Base-by-base conservation (phyloP, 345 rosid genomes). In the Cardamine resedifolia region DNA sequence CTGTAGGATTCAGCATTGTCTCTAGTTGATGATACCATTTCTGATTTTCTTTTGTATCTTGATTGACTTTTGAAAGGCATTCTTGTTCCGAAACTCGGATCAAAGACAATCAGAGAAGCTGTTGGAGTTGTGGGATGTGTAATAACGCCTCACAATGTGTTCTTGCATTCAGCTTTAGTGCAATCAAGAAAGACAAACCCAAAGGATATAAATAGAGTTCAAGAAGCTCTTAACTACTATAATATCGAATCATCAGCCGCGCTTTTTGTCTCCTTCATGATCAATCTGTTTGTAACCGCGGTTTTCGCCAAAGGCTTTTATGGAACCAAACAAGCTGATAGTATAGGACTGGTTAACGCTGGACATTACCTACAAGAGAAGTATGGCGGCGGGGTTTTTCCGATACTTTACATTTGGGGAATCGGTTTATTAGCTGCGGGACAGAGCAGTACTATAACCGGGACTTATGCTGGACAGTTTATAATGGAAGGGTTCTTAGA, bases 91-190 rank as follows among this genome's bases (percentile, higher is more conserved):
- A 84, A 87, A 53, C 94, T 93, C 52, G 62, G 97, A 72, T 93
- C 98, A 20, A 88, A 85, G 74, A 87, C 96, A 2, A 88, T 93
- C 63, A 83, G 90, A 58, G 97, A 93, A 75, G 98, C 97, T 30
- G 98, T 93, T 48, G 98, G 96, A 39, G 89, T 93, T 10, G 96
- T 92, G 38, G 98, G 98, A 74, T 92, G 96, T 55, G 98, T 90
- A 21, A 93, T 93, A 72, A 90, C 87, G 73, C 98, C 98, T 66
- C 98, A 92, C 82, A 92, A 92, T 49, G 96, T 92, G 26, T 92
- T 88, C 79, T 83, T 90, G 76, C 98, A 90, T 64, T 92, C 98
- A 14, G 98, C 96, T 65, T 79, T 92, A 83, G 98, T 93, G 36
- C 97, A 90, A 71, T 93, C 98, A 0, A 84, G 98, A 72, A 81